Evolutionary conservation across 2,329 filamentous ascomycete genomes (phyloP).

Genomic region (Tolypocladium amazonense): DNA sequence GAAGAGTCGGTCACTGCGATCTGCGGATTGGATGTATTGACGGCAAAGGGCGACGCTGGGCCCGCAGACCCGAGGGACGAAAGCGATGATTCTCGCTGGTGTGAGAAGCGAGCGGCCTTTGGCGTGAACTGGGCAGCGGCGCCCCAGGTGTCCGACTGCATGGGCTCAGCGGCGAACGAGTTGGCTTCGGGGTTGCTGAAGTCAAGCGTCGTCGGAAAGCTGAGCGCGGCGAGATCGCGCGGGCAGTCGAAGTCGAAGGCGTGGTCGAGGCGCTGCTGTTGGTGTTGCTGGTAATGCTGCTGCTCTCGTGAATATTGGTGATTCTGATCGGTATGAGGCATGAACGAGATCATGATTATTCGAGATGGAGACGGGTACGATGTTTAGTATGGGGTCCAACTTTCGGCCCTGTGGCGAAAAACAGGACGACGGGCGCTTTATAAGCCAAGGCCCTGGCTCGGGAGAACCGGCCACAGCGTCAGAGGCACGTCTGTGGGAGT

Average conservation of each 20-base stretch:
- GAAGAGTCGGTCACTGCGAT: constrained; percentile 41
- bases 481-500: background rate
- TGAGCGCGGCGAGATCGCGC: background rate
- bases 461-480: constrained; percentile 1
- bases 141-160: constrained; percentile 33
- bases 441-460: background rate
- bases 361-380: background rate
- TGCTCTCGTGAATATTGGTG: constrained; percentile 1
- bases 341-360: constrained; percentile 2
- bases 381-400: background rate
- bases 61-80: constrained; percentile 50
- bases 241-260: background rate
- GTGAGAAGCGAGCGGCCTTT: constrained; percentile 29
- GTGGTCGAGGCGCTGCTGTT: background rate
- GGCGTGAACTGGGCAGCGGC: constrained; percentile 24
- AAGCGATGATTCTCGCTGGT: constrained; percentile 50
- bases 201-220: background rate
- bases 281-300: background rate
- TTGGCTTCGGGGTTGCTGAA: background rate
- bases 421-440: background rate
- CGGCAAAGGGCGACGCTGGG: constrained; percentile 47
- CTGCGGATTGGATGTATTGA: constrained; percentile 45
- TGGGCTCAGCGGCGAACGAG: constrained; percentile 13
- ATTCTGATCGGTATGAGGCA: background rate
- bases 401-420: background rate